Evolutionary conservation across 345 rosid species (phyloP), one percentile per base, ranked within the genome.

Genomic region (Combretum micranthum): DNA sequence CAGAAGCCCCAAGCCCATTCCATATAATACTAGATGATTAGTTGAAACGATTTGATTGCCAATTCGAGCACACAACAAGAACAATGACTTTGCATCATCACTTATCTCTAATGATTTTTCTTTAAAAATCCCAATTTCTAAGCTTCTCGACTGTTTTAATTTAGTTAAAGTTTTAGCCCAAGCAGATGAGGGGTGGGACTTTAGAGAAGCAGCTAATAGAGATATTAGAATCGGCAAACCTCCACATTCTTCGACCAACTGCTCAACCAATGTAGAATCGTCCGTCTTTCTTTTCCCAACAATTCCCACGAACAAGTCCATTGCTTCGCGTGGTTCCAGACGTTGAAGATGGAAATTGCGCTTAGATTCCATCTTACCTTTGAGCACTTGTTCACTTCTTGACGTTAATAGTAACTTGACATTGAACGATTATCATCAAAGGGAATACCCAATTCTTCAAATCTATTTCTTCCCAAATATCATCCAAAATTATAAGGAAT

Each of bases 1-100:
- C 54, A 68, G 68, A 22, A 71, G 22, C 19, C 63, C 66, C 73
- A 64, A 55, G 4, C 80, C 76, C 16, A 60, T 21, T 8, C 53
- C 21, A 53, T 68, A 68, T 17, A 37, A 59, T 49, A 75, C 22
- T 66, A 79, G 50, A 25, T 67, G 58, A 0, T 0, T 3, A 10
- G 60, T 16, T 2, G 2, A 0, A 15, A 15, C 13, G 17, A 15
- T 14, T 32, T 32, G 39, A 37, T 9, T 13, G 5, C 25, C 46
- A 25, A 62, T 26, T 20, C 32, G 60, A 44, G 64, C 49, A 26
- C 62, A 79, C 26, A 76, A 21, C 52, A 49, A 48, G 20, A 48
- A 48, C 51, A 48, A 20, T 13, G 20, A 47, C 11, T 47, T 17
- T 3, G 10, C 11, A 12, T 12, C n/a, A 3, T 20, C 20, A n/a